phyloP scores from a whole-genome alignment of 2,329 filamentous ascomycete genomes.

The Nigrospora oryzae region DNA sequence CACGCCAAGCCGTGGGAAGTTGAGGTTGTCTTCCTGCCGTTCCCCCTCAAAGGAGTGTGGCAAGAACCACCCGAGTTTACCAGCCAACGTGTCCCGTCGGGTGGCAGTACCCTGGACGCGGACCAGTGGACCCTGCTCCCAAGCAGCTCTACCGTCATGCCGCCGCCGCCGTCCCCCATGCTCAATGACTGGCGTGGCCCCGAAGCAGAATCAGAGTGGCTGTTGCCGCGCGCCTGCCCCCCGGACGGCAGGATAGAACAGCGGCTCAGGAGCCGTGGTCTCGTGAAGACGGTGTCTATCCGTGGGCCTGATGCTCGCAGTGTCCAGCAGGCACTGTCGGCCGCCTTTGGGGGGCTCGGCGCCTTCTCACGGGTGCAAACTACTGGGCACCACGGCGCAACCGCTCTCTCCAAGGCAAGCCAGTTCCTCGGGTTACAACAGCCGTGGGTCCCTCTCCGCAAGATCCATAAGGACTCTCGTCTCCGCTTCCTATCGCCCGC shows the following conservation, averaged over 20 bases:
- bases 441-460: conserved; percentile 67
- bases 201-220: conserved; percentile 46
- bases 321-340: conserved; percentile 53
- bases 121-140: conserved; percentile 50
- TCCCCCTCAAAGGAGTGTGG: conserved; percentile 50
- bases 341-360: conserved; percentile 51
- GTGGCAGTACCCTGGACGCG: conserved; percentile 17
- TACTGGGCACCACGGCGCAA: conserved; percentile 19
- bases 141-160: conserved; percentile 32
- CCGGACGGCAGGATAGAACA: conserved; percentile 55
- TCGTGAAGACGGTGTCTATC: conserved; percentile 57
- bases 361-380: conserved; percentile 28
- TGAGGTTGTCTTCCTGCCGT: conserved; percentile 70
- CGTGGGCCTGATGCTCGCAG: conserved; percentile 57
- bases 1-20: conserved; percentile 60
- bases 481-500: conserved; percentile 61
- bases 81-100: conserved; percentile 19
- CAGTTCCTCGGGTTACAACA: conserved; percentile 55
- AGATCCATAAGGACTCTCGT: conserved; percentile 64
- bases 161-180: conserved; percentile 39
- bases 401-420: conserved; percentile 23
- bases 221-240: conserved; percentile 61
- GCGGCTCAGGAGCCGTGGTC: conserved; percentile 65
- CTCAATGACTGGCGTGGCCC: conserved; percentile 37
- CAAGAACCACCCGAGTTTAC: conserved; percentile 39